Evolutionary conservation across 2,329 filamentous ascomycete genomes (phyloP), one percentile per base, ranked within the genome.

Genomic region (Xylogone sp.): DNA sequence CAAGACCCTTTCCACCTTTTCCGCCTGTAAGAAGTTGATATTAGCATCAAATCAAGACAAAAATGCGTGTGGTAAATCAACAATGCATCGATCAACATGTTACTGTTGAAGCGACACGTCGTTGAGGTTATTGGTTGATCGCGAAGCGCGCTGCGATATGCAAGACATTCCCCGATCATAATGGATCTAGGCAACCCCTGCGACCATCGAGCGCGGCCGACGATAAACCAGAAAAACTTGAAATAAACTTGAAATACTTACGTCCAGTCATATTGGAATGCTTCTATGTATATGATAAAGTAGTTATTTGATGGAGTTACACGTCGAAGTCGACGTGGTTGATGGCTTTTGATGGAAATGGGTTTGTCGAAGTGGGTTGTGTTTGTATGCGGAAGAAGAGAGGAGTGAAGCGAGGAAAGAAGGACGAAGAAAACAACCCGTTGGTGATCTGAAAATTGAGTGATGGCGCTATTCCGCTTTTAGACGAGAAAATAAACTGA

Each of bases 1-100:
- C 92, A 77, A 96, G 90, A 74, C 91, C 92, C 86, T 96, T 96
- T 73, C 92, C 92, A 76, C 91, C 91, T 80, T 96, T 95, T 74
- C 90, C 90, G 74, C 90, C 90, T 94, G 65, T 65, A 58, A 56
- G 62, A 56, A 58, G 57, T 53, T 66, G 65, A 63, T 62, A 76
- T 84, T 67, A 83, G 76, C 70, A 65, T 60, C 34, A 50, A 46
- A 42, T 46, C 44, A 52, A 21, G 27, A 50, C 56, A 48, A 54
- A 57, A 42, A 18, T 31, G 44, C 21, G 29, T 46, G 49, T 45
- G 42, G 46, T 19, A 42, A 56, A 45, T 44, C 21, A 9, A 39
- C 8, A 16, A 16, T 39, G 34, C n/a, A 18, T 39, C 13, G 34
- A 7, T 16, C 24, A 27, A 27, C 24, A 27, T 46, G 45, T 27